A percentile compares a stretch with the other conserved stretches of the same genome.
Conservation (phyloP, 129 eudicot genomes). For the Flaveria trinervia region DNA sequence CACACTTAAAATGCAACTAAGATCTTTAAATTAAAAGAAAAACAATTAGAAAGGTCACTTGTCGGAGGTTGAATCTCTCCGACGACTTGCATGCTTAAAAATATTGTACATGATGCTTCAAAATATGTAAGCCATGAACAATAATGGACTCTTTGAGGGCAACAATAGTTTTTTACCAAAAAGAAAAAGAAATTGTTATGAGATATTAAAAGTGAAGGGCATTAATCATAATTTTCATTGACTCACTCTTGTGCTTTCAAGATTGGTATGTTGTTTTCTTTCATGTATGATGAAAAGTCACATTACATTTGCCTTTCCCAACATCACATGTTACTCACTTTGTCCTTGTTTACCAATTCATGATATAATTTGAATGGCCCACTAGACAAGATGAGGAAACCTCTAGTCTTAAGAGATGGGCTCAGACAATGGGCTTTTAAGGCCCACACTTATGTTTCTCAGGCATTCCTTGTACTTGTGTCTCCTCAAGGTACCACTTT, state of each 20-base stretch:
- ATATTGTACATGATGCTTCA: no score
- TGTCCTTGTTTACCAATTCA: slow-evolving; percentile 40
- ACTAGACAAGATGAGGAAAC: slow-evolving; percentile 27
- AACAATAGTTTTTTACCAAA: neutral
- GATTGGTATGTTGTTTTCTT: slow-evolving; percentile 8
- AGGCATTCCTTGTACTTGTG: slow-evolving; percentile 26
- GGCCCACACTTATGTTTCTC: slow-evolving; percentile 23
- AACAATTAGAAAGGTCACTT: no score
- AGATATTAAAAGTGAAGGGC: neutral
- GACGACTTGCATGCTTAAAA: no score
- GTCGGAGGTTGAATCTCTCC: no score
- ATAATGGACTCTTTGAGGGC: no score
- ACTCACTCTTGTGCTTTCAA: slow-evolving; percentile 3
- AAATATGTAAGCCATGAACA: no score
- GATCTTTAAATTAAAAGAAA: no score
- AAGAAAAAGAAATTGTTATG: neutral
- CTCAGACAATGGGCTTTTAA: slow-evolving; percentile 41
- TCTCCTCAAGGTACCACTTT: slow-evolving; percentile 5
- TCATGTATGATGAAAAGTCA: slow-evolving; percentile 41
- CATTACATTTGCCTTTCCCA: slow-evolving; percentile 28
- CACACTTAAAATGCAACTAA: no score
- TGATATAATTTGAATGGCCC: slow-evolving; percentile 30
- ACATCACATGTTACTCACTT: slow-evolving; percentile 43
- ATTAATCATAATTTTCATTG: slow-evolving; percentile 7
- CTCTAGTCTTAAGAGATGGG: slow-evolving; percentile 26